Evolutionary conservation across 805 yeast genomes (phyloP), one percentile per base, ranked within the genome.

Genomic region (Deakozyma indianensis): DNA sequence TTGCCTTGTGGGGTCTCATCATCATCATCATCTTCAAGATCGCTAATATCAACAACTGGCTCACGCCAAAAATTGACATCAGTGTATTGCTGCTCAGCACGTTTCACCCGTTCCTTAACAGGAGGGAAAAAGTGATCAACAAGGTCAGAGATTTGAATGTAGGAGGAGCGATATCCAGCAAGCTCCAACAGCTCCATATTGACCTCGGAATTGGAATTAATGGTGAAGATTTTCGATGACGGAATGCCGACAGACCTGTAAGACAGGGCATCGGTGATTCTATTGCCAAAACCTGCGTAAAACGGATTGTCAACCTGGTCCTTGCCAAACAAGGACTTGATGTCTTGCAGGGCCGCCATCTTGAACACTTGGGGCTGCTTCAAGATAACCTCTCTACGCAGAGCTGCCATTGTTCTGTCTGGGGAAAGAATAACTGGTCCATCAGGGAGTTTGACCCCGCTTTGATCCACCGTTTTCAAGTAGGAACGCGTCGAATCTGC

Each of bases 51-150:
- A 3, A 73, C 64, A 22, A 88, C 55, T 1, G 95, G 94, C 44
- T 80, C 90, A 51, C 95, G 69, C 98, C 98, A 92, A 60, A 74
- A 92, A 57, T 83, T 88, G 41, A 83, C 83, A 63, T 92, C 98
- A 4, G 85, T 83, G 60, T 68, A 92, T 50, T 74, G 75, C 51
- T 78, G 81, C 45, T 75, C 79, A 7, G 50, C 51, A 3, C 63
- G 56, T 41, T 58, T 59, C 2, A 62, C 56, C 27, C 48, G 61
- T 56, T 47, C 65, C 65, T 54, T 65, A 41, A 77, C 82, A 0
- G 96, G 95, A 5, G 98, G 98, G 71, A 92, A 92, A 61, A 88
- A 88, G 61, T 92, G 97, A 63, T 92, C 98, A 11, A 92, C 96
- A 45, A 92, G 70, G 60, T 92, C 97, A 41, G 92, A 84, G 56